Base-by-base conservation (phyloP, 345 rosid species). In the Noccaea caerulescens region DNA sequence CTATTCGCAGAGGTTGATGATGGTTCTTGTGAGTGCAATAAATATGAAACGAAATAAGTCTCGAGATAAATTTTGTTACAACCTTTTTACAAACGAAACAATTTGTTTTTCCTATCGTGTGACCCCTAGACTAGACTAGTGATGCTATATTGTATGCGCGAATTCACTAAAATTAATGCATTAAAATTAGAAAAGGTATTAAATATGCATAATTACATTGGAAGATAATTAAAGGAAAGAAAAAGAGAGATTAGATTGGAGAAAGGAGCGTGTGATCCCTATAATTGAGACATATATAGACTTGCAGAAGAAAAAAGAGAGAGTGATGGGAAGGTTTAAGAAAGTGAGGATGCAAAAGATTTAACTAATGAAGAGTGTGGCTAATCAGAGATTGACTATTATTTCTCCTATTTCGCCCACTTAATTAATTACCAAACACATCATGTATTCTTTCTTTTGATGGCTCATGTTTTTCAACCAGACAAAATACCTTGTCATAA, bases 391-490 rank as follows among this genome's bases (percentile, higher is more conserved):
- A 66, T 66, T 66, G 66, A 49, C 77, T 65, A 66, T 73, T 36
- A 27, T 14, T 64, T 63, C 54, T 59, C 42, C 46, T 62, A 25
- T 62, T 25, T 34, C 39, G n/a, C 55, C 56, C 38, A 45, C 63
- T 25, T 44, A 54, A 54, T 54, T 73, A 65, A 39, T 65, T 42
- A 73, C 72, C 50, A 30, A 66, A 58, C 72, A 58, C 72, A 58
- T 50, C 2, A 60, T 58, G 77, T 66, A 66, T 58, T 33, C 42
- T 33, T 34, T 66, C 45, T 16, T 65, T 44, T 65, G 44, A 16
- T 46, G 39, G 69, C 63, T 72, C 47, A 41, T 66, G 49, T 66
- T 73, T 57, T 73, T 73, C 77, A 73, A 73, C 72, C 72, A 66
- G 68, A 73, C 72, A 58, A 49, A 41, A 7, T 25, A 42, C 41